Evolutionary conservation across 768 basidiomycete species (phyloP).

Genomic region (Hysterangium stoloniferum): DNA sequence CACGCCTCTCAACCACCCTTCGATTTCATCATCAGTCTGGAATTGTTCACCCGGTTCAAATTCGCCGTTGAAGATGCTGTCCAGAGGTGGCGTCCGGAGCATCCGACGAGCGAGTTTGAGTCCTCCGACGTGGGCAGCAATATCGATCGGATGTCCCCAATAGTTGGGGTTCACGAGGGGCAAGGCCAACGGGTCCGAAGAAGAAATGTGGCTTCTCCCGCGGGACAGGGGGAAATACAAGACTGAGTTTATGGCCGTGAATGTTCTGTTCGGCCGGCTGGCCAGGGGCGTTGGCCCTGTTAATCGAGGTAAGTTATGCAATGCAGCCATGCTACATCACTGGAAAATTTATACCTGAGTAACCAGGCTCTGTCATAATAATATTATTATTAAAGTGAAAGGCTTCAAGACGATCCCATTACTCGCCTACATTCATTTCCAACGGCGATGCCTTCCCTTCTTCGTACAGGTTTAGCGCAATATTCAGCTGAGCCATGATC

Average conservation of each 20-base stretch:
- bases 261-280: slow-evolving; percentile 3
- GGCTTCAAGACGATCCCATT: neutral
- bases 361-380: slow-evolving; percentile 7
- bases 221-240: slow-evolving; percentile 12
- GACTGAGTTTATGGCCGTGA: slow-evolving; percentile 11
- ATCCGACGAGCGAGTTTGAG: slow-evolving; percentile 12
- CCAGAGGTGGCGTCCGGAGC: slow-evolving; percentile 21
- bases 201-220: slow-evolving; percentile 19
- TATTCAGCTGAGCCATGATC: slow-evolving; percentile 5
- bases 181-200: slow-evolving; percentile 23
- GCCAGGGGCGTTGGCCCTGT: slow-evolving; percentile 4
- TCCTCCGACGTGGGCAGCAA: slow-evolving; percentile 10
- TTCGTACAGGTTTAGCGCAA: slow-evolving; percentile 9
- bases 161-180: slow-evolving; percentile 37
- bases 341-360: slow-evolving; percentile 3
- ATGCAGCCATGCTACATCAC: neutral
- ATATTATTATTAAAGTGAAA: neutral
- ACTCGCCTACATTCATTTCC: slow-evolving; percentile 10
- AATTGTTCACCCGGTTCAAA: slow-evolving; percentile 10
- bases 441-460: slow-evolving; percentile 5
- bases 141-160: slow-evolving; percentile 6
- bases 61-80: slow-evolving; percentile 7
- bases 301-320: neutral
- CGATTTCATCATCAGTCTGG: slow-evolving; percentile 11
- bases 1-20: slow-evolving; percentile 6